Conservation (phyloP, 1,284 basidiomycete species). For the Trichosporon coremiiforme region DNA sequence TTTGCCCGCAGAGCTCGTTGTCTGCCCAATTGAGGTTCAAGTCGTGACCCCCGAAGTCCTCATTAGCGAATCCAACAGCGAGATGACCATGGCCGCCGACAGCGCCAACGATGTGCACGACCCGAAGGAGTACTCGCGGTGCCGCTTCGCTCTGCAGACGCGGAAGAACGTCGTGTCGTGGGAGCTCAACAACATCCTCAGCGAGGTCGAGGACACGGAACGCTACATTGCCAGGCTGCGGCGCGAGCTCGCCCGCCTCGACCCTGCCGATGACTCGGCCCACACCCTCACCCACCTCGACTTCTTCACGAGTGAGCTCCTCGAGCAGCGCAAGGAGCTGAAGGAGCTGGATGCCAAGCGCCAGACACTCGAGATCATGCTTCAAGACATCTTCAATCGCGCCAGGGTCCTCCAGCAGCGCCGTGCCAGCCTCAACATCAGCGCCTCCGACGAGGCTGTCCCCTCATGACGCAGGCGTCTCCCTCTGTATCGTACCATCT, state of each 20-base stretch:
- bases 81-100: neutral
- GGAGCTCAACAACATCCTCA: neutral
- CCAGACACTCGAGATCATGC: neutral
- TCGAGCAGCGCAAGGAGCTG: constrained; percentile 14
- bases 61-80: neutral
- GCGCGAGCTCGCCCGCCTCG: neutral
- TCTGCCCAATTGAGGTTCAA: neutral
- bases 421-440: neutral
- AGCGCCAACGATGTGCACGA: neutral
- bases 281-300: neutral
- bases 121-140: neutral
- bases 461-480: neutral
- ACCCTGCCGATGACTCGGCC: neutral
- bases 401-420: neutral
- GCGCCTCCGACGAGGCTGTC: neutral
- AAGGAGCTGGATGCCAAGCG: neutral
- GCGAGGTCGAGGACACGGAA: constrained; percentile 11
- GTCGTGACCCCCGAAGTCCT: neutral
- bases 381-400: neutral
- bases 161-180: neutral
- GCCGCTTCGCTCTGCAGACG: neutral
- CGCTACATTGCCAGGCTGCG: constrained; percentile 4
- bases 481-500: neutral
- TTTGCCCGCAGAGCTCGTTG: neutral
- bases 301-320: constrained; percentile 1